Evolutionary conservation across 2,329 filamentous ascomycete genomes (phyloP), one percentile per base, ranked within the genome.

Genomic region (Xylariaceae sp.): DNA sequence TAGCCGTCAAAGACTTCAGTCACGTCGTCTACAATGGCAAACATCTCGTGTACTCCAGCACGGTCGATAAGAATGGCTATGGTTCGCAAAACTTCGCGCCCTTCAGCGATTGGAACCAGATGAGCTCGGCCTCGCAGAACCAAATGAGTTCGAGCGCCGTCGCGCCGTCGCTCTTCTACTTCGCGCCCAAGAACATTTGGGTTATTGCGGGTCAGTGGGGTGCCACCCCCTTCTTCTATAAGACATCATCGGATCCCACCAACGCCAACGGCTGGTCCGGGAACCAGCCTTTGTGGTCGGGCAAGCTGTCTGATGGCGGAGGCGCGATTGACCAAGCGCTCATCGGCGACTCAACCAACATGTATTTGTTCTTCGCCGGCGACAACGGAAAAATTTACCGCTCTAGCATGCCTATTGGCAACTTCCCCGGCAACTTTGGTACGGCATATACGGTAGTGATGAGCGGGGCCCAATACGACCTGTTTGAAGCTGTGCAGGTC

Each of bases 381-480:
- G 85, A 88, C 70, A 85, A 87, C 59, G 85, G 85, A 67, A 79
- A 78, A 41, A 83, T 88, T 63, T 88, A 87, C 72, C 77, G 84
- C 1, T 66, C 83, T 48, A 81, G 76, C 64, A 87, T 86, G 81
- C 75, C 84, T 36, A 80, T 86, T 21, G 76, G 68, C 42, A 78
- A 81, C 57, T 88, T 88, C 75, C 85, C 85, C 0, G 77, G 79
- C 33, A 77, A 67, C 67, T 87, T 88, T 64, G 83, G 84, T 54
- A 71, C 73, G 0, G 50, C 74, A 0, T 79, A 73, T 0, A 77
- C 74, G 4, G 69, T 78, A 0, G 63, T 86, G 57, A 62, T 85
- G 65, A 78, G 70, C 63, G 84, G 84, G 66, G 72, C 75, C 1
- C 72, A 48, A 15, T 75, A 80, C 65, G 81, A 84, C 64, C 74